Percentiles rank a stretch among this genome's conserved stretches.
Conservation (phyloP, 1,284 basidiomycete species). For the Irpex sp. region DNA sequence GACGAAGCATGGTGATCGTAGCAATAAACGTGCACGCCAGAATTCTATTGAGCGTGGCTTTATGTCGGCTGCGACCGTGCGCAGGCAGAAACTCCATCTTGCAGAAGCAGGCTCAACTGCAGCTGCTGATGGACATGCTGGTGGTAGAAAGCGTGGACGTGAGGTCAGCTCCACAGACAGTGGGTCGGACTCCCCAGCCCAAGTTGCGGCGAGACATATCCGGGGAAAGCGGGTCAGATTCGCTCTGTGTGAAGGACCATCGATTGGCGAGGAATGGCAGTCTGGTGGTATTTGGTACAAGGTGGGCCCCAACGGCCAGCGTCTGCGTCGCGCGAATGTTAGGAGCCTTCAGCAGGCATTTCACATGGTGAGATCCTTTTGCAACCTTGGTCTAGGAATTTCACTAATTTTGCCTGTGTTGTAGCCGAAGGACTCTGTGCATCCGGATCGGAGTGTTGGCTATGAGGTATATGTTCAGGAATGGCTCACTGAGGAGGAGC, state of each 20-base stretch:
- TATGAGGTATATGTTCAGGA: slow-evolving; percentile 71
- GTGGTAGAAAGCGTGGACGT: slow-evolving; percentile 64
- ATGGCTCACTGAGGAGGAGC: slow-evolving; percentile 76
- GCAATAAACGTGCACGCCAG: slow-evolving; percentile 44
- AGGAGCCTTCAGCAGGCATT: slow-evolving; percentile 67
- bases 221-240: slow-evolving; percentile 34
- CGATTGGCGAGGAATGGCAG: slow-evolving; percentile 74
- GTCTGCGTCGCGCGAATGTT: slow-evolving; percentile 62
- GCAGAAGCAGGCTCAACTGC: slow-evolving; percentile 69
- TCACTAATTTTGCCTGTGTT: slow-evolving; percentile 6
- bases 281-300: slow-evolving; percentile 64
- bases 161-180: slow-evolving; percentile 47
- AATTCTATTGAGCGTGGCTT: slow-evolving; percentile 29
- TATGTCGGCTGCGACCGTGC: background rate
- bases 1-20: slow-evolving; percentile 9
- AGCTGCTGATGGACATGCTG: slow-evolving; percentile 48
- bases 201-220: slow-evolving; percentile 30
- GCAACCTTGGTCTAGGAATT: slow-evolving; percentile 1
- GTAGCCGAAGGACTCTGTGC: slow-evolving; percentile 72
- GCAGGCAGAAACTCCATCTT: slow-evolving; percentile 75
- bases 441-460: slow-evolving; percentile 64
- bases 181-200: slow-evolving; percentile 29
- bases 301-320: slow-evolving; percentile 64
- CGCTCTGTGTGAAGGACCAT: slow-evolving; percentile 47
- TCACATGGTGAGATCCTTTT: slow-evolving; percentile 54